Evolutionary conservation across 2,329 filamentous ascomycete species (phyloP), one percentile per base, ranked within the genome.

Genomic region (Bertia moriformis): DNA sequence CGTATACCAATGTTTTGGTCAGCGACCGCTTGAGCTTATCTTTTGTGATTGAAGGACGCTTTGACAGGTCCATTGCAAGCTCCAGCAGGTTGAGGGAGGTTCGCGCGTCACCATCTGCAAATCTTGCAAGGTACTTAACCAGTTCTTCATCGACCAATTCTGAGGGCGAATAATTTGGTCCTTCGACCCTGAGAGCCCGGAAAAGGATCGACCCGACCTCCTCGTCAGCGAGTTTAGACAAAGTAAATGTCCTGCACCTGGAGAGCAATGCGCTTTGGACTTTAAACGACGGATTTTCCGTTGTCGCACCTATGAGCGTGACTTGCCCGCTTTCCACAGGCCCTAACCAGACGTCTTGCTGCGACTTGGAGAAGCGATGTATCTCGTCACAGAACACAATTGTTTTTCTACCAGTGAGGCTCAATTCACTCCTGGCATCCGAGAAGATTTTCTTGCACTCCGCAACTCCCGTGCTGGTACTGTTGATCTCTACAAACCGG

Each of bases 361-460:
- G 91, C 0, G 78, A 71, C 60, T 94, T 95, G 48, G 73, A 83
- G 65, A 94, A 94, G 19, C 89, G 69, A 58, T 94, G 87, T 37
- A 95, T 91, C 64, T 96, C 91, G 61, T 98, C 91, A 61, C 89
- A 95, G 57, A 98, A 98, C 45, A 98, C 77, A 45, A 98, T 93
- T 0, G 91, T 96, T 61, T 84, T 89, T 44, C 87, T 72, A 1
- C 89, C 89, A 0, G 86, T 93, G 39, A 96, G 64, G 1, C 67
- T 63, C 37, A 87, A 61, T 55, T 96, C 91, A 50, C 78, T 83
- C 43, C 73, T 76, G 0, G 91, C 88, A 47, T 95, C 87, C 17
- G 68, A 65, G 51, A 96, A 95, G 40, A 95, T 70, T 65, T 87
- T 91, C 61, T 95, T 94, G 68, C 83, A 88, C 56, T 96, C 89